Evolutionary conservation across 2,329 filamentous ascomycete species (phyloP).

Genomic region (Aspergillus ibericus): DNA sequence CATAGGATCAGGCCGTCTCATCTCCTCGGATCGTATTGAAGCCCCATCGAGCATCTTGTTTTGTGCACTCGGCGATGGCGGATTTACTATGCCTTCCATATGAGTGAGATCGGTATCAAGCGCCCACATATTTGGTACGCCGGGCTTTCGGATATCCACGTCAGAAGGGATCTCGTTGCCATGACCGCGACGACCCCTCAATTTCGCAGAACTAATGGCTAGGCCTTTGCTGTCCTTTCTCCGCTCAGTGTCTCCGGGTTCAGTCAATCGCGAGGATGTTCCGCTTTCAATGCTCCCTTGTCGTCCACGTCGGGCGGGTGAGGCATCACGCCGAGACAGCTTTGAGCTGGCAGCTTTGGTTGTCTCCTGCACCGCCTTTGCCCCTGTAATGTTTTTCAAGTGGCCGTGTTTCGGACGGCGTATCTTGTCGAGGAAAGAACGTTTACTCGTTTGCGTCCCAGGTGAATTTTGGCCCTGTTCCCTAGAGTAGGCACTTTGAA

Average conservation of each 20-base stretch:
- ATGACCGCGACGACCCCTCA: conserved; percentile 35
- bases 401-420: conserved; percentile 49
- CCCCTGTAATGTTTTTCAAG: conserved; percentile 33
- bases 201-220: conserved; percentile 34
- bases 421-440: conserved; percentile 56
- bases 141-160: conserved; percentile 39
- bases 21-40: conserved; percentile 29
- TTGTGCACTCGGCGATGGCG: conserved; percentile 68
- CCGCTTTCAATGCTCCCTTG: conserved; percentile 39
- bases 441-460: conserved; percentile 38
- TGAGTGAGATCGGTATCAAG: conserved; percentile 86
- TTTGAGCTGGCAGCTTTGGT: conserved; percentile 25
- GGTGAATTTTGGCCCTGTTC: conserved; percentile 46
- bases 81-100: conserved; percentile 86
- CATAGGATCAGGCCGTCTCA: conserved; percentile 33
- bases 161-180: conserved; percentile 29
- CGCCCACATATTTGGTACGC: conserved; percentile 66
- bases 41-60: conserved; percentile 36
- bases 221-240: conserved; percentile 40
- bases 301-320: conserved; percentile 32
- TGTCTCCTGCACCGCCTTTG: conserved; percentile 31
- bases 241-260: conserved; percentile 37
- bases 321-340: conserved; percentile 31
- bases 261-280: conserved; percentile 23
- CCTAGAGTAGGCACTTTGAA: conserved; percentile 60